Conservation (phyloP, 2,329 filamentous ascomycete genomes). For the Ophiocordyceps camponoti-saundersi region DNA sequence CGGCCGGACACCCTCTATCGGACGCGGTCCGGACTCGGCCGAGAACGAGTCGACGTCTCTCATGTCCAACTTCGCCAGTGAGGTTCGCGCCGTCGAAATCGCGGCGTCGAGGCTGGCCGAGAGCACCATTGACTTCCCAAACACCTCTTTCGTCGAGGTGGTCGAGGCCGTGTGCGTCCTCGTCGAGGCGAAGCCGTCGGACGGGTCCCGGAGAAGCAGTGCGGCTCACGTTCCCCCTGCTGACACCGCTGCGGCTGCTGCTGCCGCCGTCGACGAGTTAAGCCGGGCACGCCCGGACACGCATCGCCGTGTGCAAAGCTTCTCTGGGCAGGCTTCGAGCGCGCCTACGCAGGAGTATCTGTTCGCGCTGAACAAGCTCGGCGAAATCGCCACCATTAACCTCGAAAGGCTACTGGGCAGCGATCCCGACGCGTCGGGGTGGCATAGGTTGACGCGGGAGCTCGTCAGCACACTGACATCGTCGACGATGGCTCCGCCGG, state of each 20-base stretch:
- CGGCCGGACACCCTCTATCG: constrained; percentile 31
- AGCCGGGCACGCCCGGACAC: constrained; percentile 21
- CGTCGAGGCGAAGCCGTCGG: constrained; percentile 26
- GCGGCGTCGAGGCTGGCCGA: constrained; percentile 78
- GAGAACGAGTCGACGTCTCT: constrained; percentile 31
- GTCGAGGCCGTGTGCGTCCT: constrained; percentile 60
- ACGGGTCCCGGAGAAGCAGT: constrained; percentile 6
- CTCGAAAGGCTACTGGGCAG: constrained; percentile 56
- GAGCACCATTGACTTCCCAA: constrained; percentile 81
- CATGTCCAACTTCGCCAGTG: constrained; percentile 54
- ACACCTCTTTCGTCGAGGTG: constrained; percentile 62
- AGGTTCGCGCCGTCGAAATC: constrained; percentile 77
- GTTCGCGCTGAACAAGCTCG: constrained; percentile 56
- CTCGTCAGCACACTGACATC: constrained; percentile 34
- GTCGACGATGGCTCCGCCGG: constrained; percentile 26
- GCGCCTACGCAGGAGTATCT: constrained; percentile 44
- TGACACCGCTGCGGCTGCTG: too few relatives aligned
- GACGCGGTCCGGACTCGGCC: constrained; percentile 26
- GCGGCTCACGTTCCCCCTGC: constrained; percentile 7
- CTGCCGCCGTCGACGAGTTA: constrained; percentile 4
- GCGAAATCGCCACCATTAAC: constrained; percentile 58
- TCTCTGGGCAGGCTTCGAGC: constrained; percentile 24
- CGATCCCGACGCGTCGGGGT: constrained; percentile 53
- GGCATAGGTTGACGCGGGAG: constrained; percentile 47
- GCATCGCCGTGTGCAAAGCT: constrained; percentile 28